Percentiles rank a stretch among this genome's conserved stretches.
Evolutionary conservation across 768 basidiomycete species (phyloP).

Genomic region (Termitomyces titanicus): DNA sequence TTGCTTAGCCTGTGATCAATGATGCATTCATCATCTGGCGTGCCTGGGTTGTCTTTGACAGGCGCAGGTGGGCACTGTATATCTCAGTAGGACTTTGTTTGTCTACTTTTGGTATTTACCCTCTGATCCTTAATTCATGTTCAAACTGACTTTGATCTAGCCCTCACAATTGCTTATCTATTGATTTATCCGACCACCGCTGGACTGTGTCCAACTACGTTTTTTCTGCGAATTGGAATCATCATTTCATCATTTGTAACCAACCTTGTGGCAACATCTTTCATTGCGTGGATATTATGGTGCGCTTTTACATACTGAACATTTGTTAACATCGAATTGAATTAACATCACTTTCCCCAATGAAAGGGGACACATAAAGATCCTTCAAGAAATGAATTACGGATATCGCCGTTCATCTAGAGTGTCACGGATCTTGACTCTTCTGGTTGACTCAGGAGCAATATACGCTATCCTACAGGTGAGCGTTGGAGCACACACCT

Average conservation of each 20-base stretch:
- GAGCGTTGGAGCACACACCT: too few species aligned
- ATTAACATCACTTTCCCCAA: not conserved
- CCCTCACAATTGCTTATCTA: not conserved
- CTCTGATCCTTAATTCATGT: not conserved
- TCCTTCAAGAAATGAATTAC: not conserved
- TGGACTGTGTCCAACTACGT: not conserved
- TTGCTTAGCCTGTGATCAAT: not conserved
- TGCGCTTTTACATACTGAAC: too few species aligned
- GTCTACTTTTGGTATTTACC: not conserved
- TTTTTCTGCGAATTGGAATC: too few species aligned
- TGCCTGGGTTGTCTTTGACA: too few species aligned
- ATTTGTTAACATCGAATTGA: too few species aligned
- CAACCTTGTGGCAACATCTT: not conserved
- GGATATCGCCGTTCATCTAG: too few species aligned
- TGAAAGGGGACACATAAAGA: not conserved
- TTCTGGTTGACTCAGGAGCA: too few species aligned
- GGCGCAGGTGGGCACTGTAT: not conserved
- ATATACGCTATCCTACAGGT: too few species aligned
- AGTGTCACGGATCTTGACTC: too few species aligned
- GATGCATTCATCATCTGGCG: constrained; percentile 1
- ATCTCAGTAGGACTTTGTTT: not conserved
- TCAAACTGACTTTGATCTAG: not conserved
- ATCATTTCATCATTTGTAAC: not conserved
- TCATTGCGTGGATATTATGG: not conserved
- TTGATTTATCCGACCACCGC: not conserved